Conservation (phyloP, 768 basidiomycete species). For the Psilocybe cubensis region DNA sequence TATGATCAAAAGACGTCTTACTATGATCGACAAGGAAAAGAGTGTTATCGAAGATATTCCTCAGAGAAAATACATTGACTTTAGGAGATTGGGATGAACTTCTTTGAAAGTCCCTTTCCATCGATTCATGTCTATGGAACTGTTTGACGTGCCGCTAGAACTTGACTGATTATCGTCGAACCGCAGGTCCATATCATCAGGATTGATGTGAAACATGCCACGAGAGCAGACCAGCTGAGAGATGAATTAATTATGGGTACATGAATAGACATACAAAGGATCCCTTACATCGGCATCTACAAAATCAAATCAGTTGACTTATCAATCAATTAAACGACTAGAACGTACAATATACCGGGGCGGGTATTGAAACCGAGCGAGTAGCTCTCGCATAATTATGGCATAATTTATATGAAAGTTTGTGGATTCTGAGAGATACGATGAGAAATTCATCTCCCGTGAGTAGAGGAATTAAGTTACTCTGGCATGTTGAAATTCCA, state of each 20-base stretch:
- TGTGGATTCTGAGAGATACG: slow-evolving; percentile 13
- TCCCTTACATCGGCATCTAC: not conserved
- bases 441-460: not conserved
- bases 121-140: too few species aligned
- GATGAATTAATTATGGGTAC: not conserved
- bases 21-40: too few species aligned
- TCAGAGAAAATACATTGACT: too few species aligned
- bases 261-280: not conserved
- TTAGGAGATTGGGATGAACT: too few species aligned
- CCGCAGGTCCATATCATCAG: not conserved
- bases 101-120: too few species aligned
- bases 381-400: slow-evolving; percentile 6
- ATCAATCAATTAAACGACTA: not conserved
- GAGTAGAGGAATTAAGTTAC: not conserved
- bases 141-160: too few species aligned
- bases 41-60: too few species aligned
- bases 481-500: slow-evolving; percentile 3
- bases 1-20: too few species aligned
- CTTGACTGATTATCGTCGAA: too few species aligned
- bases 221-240: not conserved
- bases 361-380: slow-evolving; percentile 16
- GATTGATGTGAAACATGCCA: not conserved
- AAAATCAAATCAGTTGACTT: not conserved
- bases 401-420: not conserved
- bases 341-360: slow-evolving; percentile 8